Conservation (phyloP, 1,139 yeast genomes). For the Yamadazyma triangularis region DNA sequence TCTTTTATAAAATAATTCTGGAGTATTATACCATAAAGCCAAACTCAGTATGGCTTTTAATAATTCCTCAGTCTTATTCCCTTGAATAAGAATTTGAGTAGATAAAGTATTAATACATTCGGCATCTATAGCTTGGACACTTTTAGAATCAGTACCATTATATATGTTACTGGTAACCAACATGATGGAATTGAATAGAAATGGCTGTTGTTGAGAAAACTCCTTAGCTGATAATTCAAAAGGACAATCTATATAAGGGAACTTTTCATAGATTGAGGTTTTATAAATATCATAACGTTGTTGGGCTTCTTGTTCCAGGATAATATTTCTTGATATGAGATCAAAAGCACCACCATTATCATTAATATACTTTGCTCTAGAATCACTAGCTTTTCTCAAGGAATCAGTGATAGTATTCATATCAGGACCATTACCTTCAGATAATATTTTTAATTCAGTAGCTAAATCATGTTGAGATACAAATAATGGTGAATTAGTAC, state of each 20-base stretch:
- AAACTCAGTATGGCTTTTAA: slow-evolving; percentile 58
- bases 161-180: slow-evolving; percentile 46
- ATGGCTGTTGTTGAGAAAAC: slow-evolving; percentile 51
- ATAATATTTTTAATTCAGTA: slow-evolving; percentile 31
- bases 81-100: slow-evolving; percentile 61
- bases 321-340: slow-evolving; percentile 42
- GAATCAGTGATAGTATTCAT: slow-evolving; percentile 37
- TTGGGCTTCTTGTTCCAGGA: slow-evolving; percentile 49
- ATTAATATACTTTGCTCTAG: slow-evolving; percentile 29
- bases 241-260: slow-evolving; percentile 56
- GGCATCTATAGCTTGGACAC: slow-evolving; percentile 45
- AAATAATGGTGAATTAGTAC: background rate
- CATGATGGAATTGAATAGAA: slow-evolving; percentile 61
- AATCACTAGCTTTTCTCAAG: slow-evolving; percentile 31
- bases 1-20: slow-evolving; percentile 76
- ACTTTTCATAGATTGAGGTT: slow-evolving; percentile 30
- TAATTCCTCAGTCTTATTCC: slow-evolving; percentile 69
- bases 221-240: slow-evolving; percentile 38
- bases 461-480: slow-evolving; percentile 23
- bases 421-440: slow-evolving; percentile 21
- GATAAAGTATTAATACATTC: slow-evolving; percentile 55
- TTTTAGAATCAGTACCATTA: slow-evolving; percentile 26
- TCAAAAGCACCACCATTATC: slow-evolving; percentile 27
- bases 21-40: slow-evolving; percentile 77
- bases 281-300: slow-evolving; percentile 41